These are phyloP conservation scores for Schoenoplectus triqueter DNA, from an alignment of 202 grass and related monocot genomes.

Conservation along the genomic window DNA sequence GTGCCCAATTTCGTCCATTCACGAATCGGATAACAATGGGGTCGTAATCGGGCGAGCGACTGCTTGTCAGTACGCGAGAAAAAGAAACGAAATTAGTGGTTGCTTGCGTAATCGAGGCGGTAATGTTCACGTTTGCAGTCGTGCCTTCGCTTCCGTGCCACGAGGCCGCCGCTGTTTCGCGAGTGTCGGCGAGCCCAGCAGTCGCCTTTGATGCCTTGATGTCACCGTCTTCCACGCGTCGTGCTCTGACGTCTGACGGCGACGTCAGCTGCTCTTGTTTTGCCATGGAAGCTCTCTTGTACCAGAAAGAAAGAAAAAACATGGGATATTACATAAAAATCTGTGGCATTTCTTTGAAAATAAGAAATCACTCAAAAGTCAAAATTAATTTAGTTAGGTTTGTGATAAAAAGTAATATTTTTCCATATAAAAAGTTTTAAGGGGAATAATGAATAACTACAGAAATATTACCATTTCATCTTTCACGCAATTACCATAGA, in stretches of 20 bases:
- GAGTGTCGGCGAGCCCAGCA: constrained; percentile 41
- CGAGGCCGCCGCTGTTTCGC: constrained; percentile 49
- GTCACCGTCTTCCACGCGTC: constrained; percentile 3
- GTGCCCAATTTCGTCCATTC: not conserved
- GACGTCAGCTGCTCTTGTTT: constrained; percentile 16
- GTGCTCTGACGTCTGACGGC: not conserved
- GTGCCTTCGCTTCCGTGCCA: constrained; percentile 3
- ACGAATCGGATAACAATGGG: constrained; percentile 50
- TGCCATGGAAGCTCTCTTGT: not conserved
- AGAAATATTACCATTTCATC: too few relatives aligned
- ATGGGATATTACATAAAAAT: not conserved
- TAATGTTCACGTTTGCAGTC: constrained; percentile 49
- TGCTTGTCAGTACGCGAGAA: constrained; percentile 28
- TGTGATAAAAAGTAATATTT: too few relatives aligned
- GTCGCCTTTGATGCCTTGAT: not conserved
- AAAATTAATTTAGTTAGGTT: too few relatives aligned
- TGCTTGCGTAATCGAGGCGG: constrained; percentile 40
- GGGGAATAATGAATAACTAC: too few relatives aligned
- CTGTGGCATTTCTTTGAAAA: not conserved
- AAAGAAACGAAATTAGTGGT: constrained; percentile 29
- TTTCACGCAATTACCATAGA: too few relatives aligned
- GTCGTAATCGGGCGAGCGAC: constrained; percentile 42
- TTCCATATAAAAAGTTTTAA: too few relatives aligned
- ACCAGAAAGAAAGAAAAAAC: not conserved
- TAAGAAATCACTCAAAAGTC: too few relatives aligned